A percentile compares a stretch with the other conserved stretches of the same genome.
Evolutionary conservation across 2,329 filamentous ascomycete genomes (phyloP).

Genomic region (Diaporthe velutina): DNA sequence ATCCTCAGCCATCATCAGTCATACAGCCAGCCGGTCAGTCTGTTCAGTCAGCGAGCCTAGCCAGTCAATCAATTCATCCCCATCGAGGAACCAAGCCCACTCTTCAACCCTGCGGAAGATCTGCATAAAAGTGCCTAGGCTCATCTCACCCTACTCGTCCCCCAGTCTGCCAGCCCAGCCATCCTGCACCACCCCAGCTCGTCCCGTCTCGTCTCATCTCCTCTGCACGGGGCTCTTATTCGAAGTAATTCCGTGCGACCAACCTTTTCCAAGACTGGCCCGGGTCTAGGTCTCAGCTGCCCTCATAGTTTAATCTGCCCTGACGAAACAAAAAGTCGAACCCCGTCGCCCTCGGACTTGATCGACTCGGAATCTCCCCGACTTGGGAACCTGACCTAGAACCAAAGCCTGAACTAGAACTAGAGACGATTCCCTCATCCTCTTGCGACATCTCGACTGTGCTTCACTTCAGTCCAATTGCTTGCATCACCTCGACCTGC

Average conservation of each 20-base stretch:
- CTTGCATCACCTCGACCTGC: background rate
- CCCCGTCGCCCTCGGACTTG: slow-evolving; percentile 20
- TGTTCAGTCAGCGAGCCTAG: background rate
- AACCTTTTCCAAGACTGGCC: slow-evolving; percentile 13
- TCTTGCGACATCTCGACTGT: slow-evolving; percentile 12
- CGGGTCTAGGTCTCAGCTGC: slow-evolving; percentile 26
- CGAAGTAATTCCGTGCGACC: slow-evolving; percentile 15
- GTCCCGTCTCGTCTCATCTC: slow-evolving; percentile 22
- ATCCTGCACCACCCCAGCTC: slow-evolving; percentile 8
- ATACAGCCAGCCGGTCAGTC: background rate
- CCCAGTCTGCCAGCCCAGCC: background rate
- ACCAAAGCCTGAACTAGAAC: slow-evolving; percentile 10
- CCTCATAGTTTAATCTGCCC: slow-evolving; percentile 17
- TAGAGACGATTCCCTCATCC: background rate
- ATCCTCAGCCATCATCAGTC: slow-evolving; percentile 25
- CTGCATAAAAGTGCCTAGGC: slow-evolving; percentile 22
- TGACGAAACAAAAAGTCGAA: slow-evolving; percentile 5
- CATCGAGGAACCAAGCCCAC: background rate
- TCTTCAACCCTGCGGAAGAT: slow-evolving; percentile 13
- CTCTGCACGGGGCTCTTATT: slow-evolving; percentile 29
- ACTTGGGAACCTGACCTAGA: slow-evolving; percentile 1
- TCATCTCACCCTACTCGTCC: slow-evolving; percentile 1
- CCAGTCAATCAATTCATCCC: background rate
- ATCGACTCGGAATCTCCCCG: slow-evolving; percentile 26
- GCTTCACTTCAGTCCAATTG: background rate